Percentiles rank a stretch among this genome's conserved stretches.
These are phyloP conservation scores for Candida germanica DNA, from an alignment of 805 yeast species.

Conservation along the genomic window DNA sequence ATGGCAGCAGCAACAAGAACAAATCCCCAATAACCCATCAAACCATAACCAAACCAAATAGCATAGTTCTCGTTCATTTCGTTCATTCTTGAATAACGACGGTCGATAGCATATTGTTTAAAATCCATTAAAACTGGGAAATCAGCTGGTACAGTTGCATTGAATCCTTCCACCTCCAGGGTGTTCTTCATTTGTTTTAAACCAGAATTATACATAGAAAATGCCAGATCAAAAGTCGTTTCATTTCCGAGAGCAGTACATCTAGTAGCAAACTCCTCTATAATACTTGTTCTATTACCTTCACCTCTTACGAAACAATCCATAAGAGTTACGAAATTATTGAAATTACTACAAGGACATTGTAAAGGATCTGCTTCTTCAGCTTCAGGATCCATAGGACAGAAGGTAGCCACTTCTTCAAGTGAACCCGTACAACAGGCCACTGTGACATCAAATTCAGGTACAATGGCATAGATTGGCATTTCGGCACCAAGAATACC, in stretches of 20 bases:
- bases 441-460: slow-evolving; percentile 13
- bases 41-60: slow-evolving; percentile 30
- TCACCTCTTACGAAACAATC: slow-evolving; percentile 22
- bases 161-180: slow-evolving; percentile 14
- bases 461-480: too few species aligned
- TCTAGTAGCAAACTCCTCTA: slow-evolving; percentile 12
- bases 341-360: slow-evolving; percentile 16
- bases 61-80: slow-evolving; percentile 19
- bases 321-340: slow-evolving; percentile 20
- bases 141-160: slow-evolving; percentile 6
- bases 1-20: slow-evolving; percentile 33
- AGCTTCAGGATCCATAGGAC: slow-evolving; percentile 6
- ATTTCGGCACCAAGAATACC: too few species aligned
- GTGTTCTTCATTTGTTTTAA: slow-evolving; percentile 6
- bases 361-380: slow-evolving; percentile 1
- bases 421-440: slow-evolving; percentile 15
- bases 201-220: slow-evolving; percentile 13
- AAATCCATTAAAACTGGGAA: slow-evolving; percentile 10
- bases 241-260: slow-evolving; percentile 11
- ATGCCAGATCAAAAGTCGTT: slow-evolving; percentile 9
- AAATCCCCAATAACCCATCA: slow-evolving; percentile 38
- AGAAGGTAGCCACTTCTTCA: slow-evolving; percentile 13
- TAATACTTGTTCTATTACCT: slow-evolving; percentile 13
- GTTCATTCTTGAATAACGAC: slow-evolving; percentile 1
- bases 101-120: background rate